Percentiles rank a stretch among this genome's conserved stretches.
phyloP scores from a whole-genome alignment of 1,284 basidiomycete genomes.

The Sanghuangporus baumii region DNA sequence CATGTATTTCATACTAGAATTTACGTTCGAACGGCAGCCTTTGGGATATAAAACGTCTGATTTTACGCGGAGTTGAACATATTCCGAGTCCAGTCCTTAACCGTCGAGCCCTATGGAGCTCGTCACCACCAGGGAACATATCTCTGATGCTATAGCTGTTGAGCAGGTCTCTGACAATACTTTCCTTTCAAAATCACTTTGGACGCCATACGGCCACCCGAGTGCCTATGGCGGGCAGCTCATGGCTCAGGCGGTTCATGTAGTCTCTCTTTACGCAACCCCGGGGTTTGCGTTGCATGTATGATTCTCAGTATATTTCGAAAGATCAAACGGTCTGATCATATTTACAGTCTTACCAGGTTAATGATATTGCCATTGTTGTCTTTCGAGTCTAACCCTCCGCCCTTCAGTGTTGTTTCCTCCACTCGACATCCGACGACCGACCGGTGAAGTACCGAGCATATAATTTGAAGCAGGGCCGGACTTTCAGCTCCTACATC shows the following conservation, averaged over 20 bases:
- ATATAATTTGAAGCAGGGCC: conserved; percentile 72
- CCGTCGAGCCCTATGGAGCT: background rate
- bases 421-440: conserved; percentile 64
- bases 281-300: conserved; percentile 69
- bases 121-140: conserved; percentile 35
- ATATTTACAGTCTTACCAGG: background rate
- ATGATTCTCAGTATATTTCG: conserved; percentile 29
- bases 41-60: background rate
- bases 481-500: conserved; percentile 65
- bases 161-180: conserved; percentile 73
- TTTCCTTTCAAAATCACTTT: conserved; percentile 70
- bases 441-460: conserved; percentile 79
- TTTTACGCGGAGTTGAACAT: background rate
- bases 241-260: conserved; percentile 79
- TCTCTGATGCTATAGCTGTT: conserved; percentile 68
- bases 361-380: background rate
- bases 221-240: conserved; percentile 91
- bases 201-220: conserved; percentile 57
- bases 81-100: background rate
- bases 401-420: conserved; percentile 67
- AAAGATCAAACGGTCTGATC: background rate
- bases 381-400: conserved; percentile 30
- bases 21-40: background rate
- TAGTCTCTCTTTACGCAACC: conserved; percentile 71
- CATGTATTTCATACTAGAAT: background rate